Evolutionary conservation across 352 stramenopile genomes (phyloP).

Genomic region (Lagenidium giganteum): DNA sequence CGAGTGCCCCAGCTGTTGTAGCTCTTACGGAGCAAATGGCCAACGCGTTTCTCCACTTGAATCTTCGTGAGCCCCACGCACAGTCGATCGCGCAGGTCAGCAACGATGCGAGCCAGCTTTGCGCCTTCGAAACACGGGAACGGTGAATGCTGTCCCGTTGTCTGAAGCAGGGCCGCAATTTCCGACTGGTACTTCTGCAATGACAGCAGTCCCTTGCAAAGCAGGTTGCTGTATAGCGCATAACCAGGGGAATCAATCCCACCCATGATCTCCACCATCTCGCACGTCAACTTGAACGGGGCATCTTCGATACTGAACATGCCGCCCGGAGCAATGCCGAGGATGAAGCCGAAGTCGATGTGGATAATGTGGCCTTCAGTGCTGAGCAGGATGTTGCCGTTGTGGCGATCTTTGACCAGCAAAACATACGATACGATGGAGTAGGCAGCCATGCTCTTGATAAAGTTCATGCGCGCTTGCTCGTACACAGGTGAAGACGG

Average conservation of each 20-base stretch:
- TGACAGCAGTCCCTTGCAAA: constrained; percentile 92
- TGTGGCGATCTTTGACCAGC: constrained; percentile 98
- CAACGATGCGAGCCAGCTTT: constrained; percentile 53
- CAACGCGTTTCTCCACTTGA: constrained; percentile 64
- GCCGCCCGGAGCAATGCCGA: constrained; percentile 96
- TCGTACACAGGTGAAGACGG: constrained; percentile 33
- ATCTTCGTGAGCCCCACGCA: constrained; percentile 62
- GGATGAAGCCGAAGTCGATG: constrained; percentile 99
- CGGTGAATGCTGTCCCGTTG: constrained; percentile 91
- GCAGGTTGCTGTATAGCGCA: constrained; percentile 87
- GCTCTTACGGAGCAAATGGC: constrained; percentile 82
- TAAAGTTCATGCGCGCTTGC: constrained; percentile 90
- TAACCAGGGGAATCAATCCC: constrained; percentile 85
- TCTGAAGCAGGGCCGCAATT: constrained; percentile 93
- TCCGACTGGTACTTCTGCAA: constrained; percentile 92
- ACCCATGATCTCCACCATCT: constrained; percentile 97
- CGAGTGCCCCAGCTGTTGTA: constrained; percentile 86
- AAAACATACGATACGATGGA: constrained; percentile 97
- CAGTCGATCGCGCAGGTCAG: constrained; percentile 59
- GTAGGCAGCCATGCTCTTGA: constrained; percentile 95
- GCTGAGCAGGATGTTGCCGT: constrained; percentile 98
- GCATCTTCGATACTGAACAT: constrained; percentile 97
- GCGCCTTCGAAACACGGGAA: constrained; percentile 92
- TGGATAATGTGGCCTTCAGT: constrained; percentile 95
- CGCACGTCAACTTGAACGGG: constrained; percentile 98